Base-by-base conservation (phyloP, 768 basidiomycete species). In the Vararia minispora region DNA sequence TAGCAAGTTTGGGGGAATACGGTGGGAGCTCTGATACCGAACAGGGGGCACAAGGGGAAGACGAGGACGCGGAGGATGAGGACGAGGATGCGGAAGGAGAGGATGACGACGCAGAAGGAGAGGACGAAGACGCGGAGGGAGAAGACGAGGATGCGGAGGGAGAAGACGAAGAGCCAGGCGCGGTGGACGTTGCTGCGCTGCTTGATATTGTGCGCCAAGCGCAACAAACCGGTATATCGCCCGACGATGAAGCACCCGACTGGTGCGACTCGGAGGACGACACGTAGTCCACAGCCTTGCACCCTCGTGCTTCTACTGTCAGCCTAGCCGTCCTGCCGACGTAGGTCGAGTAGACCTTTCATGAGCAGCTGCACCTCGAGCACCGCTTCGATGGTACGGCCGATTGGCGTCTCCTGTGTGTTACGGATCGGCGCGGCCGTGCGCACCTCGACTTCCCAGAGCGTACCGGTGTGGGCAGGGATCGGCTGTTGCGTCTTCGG, bases 361-460 rank as follows among this genome's bases (percentile, higher is more conserved):
- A 90, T 87, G 31, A 87, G 64, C 11, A 74, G 61, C 52, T 89
- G 87, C 9, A 89, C 76, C 43, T 88, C 80, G 1, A 88, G 69
- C 1, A 89, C 78, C 2, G 79, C 79, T 13, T 86, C 78, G 22
- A 84, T 74, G 7, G 74, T 68, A 12, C 68, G 65, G 39, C 68
- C 72, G n/a, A 88, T 64, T 4, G 85, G 86, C 2, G 72, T 79
- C 43, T 80, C 78, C 53, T 79, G 83, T 0, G 78, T 81, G 41
- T 83, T 85, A 12, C 80, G 73, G 30, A 83, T 74, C 5, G 87
- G 87, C 3, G 68, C 65, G 2, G 84, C 81, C 1, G 86, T 86
- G 56, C 83, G 87, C 35, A 87, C 85, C 60, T 89, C 82, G 26
- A 90, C 84, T 54, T 88, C 80, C 86, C 86, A 90, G 5, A 85